phyloP scores from a whole-genome alignment of 2,329 filamentous ascomycete genomes.

The Calonectria pseudoreteaudii region DNA sequence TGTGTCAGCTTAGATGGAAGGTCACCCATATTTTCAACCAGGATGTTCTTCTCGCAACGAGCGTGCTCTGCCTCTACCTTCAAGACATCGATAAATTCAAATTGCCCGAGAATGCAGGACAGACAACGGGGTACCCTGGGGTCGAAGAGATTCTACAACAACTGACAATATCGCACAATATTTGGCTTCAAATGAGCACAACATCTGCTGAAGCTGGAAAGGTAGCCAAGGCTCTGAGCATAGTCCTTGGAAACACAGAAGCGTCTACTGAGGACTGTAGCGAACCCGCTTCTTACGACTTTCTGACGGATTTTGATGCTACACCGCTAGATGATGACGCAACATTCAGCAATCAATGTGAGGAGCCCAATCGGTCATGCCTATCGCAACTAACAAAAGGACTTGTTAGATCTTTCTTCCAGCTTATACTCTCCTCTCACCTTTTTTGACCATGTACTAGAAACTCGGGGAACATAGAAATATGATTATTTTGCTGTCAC shows the following conservation, averaged over 20 bases:
- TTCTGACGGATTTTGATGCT: constrained; percentile 23
- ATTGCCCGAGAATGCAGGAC: constrained; percentile 14
- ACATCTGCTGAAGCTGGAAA: constrained; percentile 28
- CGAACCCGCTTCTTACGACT: constrained; percentile 15
- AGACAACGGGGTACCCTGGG: constrained; percentile 8
- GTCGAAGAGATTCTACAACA: constrained; percentile 26
- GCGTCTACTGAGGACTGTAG: constrained; percentile 6
- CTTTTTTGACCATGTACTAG: constrained; percentile 29
- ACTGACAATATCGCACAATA: constrained; percentile 23
- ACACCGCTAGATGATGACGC: constrained; percentile 16
- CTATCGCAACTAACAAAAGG: constrained; percentile 22
- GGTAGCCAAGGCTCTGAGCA: constrained; percentile 28
- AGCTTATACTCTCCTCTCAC: constrained; percentile 26
- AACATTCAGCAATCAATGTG: constrained; percentile 29
- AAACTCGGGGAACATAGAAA: constrained; percentile 24
- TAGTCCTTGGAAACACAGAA: constrained; percentile 28
- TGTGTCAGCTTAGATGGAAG: constrained; percentile 27
- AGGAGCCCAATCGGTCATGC: constrained; percentile 16
- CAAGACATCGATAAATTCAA: constrained; percentile 30
- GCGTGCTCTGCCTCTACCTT: constrained; percentile 29
- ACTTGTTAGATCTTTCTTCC: constrained; percentile 24
- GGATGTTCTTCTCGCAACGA: constrained; percentile 28
- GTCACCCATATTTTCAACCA: constrained; percentile 28
- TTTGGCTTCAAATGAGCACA: constrained; percentile 28
- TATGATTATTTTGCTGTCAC: constrained; percentile 19